phyloP scores from a whole-genome alignment of 2,329 filamentous ascomycete species.

The Colletotrichum lini region DNA sequence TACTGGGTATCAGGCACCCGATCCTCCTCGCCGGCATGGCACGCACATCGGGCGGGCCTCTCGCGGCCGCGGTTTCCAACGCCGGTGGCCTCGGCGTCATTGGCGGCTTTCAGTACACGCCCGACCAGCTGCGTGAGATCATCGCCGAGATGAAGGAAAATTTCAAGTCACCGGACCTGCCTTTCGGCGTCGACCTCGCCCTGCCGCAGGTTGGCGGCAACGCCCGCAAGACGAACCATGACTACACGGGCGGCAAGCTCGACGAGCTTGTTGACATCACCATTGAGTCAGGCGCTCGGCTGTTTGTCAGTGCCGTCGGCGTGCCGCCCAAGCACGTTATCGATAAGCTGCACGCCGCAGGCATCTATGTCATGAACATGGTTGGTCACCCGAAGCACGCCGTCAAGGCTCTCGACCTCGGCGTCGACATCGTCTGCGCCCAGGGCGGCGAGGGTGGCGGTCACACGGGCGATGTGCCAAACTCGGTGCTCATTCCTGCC shows the following conservation, averaged over 20 bases:
- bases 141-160: slow-evolving; percentile 88
- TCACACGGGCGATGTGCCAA: slow-evolving; percentile 90
- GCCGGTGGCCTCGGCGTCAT: slow-evolving; percentile 87
- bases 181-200: slow-evolving; percentile 93
- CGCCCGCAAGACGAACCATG: slow-evolving; percentile 93
- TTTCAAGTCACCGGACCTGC: slow-evolving; percentile 76
- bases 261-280: slow-evolving; percentile 90
- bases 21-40: slow-evolving; percentile 97
- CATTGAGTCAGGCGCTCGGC: slow-evolving; percentile 83
- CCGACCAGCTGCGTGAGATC: slow-evolving; percentile 81
- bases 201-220: slow-evolving; percentile 88
- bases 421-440: slow-evolving; percentile 91
- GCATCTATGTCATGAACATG: slow-evolving; percentile 96
- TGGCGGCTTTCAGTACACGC: slow-evolving; percentile 80
- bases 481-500: slow-evolving; percentile 87
- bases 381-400: slow-evolving; percentile 94
- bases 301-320: slow-evolving; percentile 92
- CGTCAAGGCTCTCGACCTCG: slow-evolving; percentile 86
- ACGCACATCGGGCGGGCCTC: slow-evolving; percentile 80
- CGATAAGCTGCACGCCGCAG: slow-evolving; percentile 81
- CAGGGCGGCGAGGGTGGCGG: slow-evolving; percentile 96
- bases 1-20: slow-evolving; percentile 89
- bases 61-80: slow-evolving; percentile 90
- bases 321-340: slow-evolving; percentile 84
- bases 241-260: slow-evolving; percentile 92